Conservation (phyloP, 1,284 basidiomycete species). For the Apiotrichum laibachii region DNA sequence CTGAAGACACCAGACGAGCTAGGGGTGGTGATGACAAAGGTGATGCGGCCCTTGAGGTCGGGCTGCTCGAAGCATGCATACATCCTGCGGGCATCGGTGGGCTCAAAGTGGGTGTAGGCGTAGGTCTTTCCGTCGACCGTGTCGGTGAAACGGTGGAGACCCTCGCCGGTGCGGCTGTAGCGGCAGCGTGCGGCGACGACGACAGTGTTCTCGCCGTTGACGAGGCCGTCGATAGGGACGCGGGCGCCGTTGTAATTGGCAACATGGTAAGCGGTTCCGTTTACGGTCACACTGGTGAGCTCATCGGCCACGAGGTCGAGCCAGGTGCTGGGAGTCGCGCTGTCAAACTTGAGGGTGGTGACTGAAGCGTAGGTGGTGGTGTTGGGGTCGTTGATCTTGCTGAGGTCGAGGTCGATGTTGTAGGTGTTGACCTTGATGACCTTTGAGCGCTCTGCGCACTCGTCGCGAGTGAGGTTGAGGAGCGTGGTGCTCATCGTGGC, state of each 20-base stretch:
- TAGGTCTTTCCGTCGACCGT: conserved; percentile 14
- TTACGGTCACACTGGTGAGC: conserved; percentile 3
- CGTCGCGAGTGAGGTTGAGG: conserved; percentile 15
- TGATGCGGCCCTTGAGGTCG: conserved; percentile 12
- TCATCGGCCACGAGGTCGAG: conserved; percentile 14
- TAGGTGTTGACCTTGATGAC: conserved; percentile 9
- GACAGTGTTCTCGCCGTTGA: conserved; percentile 4
- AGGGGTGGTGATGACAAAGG: conserved; percentile 9
- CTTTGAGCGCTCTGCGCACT: conserved; percentile 9
- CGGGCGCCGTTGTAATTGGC: conserved; percentile 12
- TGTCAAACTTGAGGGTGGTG: conserved; percentile 7
- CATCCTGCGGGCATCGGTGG: conserved; percentile 12
- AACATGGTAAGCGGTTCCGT: not conserved
- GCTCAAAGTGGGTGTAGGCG: conserved; percentile 17
- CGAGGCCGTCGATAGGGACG: conserved; percentile 8
- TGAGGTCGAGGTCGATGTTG: conserved; percentile 8
- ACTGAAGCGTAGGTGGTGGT: conserved; percentile 6
- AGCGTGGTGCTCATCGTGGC: not conserved
- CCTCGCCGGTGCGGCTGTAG: conserved; percentile 15
- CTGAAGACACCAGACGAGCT: not conserved
- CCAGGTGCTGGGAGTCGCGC: conserved; percentile 1
- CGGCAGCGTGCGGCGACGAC: conserved; percentile 7
- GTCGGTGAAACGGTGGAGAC: conserved; percentile 18
- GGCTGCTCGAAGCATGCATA: conserved; percentile 20
- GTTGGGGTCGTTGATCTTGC: conserved; percentile 8